Percentiles rank a stretch among this genome's conserved stretches.
These are phyloP conservation scores for Tolypocladium endophyticum DNA, from an alignment of 2,329 filamentous ascomycete species.

Conservation along the genomic window DNA sequence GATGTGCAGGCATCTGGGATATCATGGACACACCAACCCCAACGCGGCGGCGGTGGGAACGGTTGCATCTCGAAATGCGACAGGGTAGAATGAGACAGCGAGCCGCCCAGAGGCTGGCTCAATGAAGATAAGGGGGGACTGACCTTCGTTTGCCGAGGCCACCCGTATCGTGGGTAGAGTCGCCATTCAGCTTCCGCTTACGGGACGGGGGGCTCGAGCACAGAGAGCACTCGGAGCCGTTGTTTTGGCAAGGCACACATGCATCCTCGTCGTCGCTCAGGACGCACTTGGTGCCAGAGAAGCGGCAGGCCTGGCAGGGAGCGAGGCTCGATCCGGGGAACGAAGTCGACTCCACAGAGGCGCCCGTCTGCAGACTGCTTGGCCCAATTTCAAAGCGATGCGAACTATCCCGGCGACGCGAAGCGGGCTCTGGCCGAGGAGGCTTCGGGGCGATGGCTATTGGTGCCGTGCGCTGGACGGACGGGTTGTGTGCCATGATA, in stretches of 20 bases:
- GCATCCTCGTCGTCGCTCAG: conserved; percentile 62
- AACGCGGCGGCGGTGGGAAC: not conserved
- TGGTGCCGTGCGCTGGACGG: conserved; percentile 50
- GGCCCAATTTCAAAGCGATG: conserved; percentile 38
- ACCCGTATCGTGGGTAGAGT: conserved; percentile 44
- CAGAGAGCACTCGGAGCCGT: conserved; percentile 70
- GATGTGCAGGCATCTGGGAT: not conserved
- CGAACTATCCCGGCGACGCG: conserved; percentile 35
- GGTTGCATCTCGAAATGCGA: not conserved
- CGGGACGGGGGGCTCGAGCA: conserved; percentile 65
- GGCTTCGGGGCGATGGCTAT: conserved; percentile 57
- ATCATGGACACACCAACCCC: not conserved
- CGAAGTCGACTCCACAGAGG: conserved; percentile 38
- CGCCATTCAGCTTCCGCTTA: conserved; percentile 67
- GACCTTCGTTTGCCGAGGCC: conserved; percentile 58
- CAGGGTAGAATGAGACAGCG: not conserved
- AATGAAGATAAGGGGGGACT: conserved; percentile 19
- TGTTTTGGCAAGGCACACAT: conserved; percentile 69
- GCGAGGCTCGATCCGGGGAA: conserved; percentile 31
- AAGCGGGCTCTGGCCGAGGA: conserved; percentile 28
- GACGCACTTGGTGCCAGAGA: conserved; percentile 66
- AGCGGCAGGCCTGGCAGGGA: conserved; percentile 64
- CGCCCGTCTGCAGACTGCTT: conserved; percentile 39
- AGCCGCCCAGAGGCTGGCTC: not conserved
- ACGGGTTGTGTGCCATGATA: conserved; percentile 41